A percentile compares a stretch with the other conserved stretches of the same genome.
phyloP scores from a whole-genome alignment of 768 basidiomycete genomes.

The Dioszegia crocea region DNA sequence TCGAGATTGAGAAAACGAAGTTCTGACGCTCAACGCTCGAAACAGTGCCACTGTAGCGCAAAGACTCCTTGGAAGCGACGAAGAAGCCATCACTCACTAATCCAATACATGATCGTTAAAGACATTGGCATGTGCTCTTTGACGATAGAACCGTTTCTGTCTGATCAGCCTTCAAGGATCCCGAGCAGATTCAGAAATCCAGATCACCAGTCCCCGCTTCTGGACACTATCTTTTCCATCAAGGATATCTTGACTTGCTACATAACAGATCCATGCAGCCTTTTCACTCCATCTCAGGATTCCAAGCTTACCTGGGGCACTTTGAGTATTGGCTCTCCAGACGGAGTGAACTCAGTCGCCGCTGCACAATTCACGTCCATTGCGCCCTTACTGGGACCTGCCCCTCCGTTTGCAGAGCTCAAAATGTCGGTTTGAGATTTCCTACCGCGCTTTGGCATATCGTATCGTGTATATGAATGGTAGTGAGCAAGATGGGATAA shows the following conservation, averaged over 20 bases:
- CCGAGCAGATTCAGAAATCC: not conserved
- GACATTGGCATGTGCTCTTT: constrained; percentile 57
- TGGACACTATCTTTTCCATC: too few relatives aligned
- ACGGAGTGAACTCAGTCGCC: not conserved
- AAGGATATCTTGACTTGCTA: too few relatives aligned
- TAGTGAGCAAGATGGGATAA: too few relatives aligned
- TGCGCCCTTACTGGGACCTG: constrained; percentile 2
- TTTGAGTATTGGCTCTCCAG: not conserved
- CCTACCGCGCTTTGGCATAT: constrained; percentile 5
- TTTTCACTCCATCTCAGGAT: too few relatives aligned
- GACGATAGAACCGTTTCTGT: constrained; percentile 55
- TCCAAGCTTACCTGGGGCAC: constrained; percentile 4
- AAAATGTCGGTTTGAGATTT: not conserved
- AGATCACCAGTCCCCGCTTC: too few relatives aligned
- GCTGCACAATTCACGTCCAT: not conserved
- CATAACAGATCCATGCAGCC: too few relatives aligned
- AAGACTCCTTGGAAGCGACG: too few relatives aligned
- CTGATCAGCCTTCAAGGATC: not conserved
- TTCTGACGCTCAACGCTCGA: too few relatives aligned
- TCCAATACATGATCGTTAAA: constrained; percentile 65
- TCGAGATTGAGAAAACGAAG: not conserved
- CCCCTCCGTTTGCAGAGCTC: not conserved
- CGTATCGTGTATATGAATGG: too few relatives aligned
- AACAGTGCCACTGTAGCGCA: too few relatives aligned
- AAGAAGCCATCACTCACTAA: too few relatives aligned